These are phyloP conservation scores for Cystoderma amianthinum DNA, from an alignment of 768 basidiomycete genomes.

Conservation along the genomic window DNA sequence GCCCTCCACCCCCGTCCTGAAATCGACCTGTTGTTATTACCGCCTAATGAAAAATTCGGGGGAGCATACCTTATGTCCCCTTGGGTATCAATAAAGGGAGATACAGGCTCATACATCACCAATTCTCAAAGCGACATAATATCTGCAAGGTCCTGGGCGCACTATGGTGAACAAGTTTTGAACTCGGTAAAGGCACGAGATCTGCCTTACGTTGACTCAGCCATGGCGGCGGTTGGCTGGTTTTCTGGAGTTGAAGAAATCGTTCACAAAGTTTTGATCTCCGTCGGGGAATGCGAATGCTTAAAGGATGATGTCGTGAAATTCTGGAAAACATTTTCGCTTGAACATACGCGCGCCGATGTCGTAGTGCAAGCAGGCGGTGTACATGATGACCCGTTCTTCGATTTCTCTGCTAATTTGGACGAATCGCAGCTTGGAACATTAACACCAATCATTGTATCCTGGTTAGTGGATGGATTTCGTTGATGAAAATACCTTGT, in stretches of 20 bases:
- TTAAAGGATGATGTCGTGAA: conserved; percentile 22
- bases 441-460: conserved; percentile 15
- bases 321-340: conserved; percentile 9
- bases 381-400: conserved; percentile 27
- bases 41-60: conserved; percentile 10
- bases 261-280: conserved; percentile 24
- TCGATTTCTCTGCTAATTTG: conserved; percentile 18
- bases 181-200: conserved; percentile 10
- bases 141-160: conserved; percentile 6
- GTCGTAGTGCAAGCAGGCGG: conserved; percentile 23
- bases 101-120: conserved; percentile 11
- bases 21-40: conserved; percentile 18
- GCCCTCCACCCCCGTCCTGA: conserved; percentile 24
- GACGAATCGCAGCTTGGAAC: conserved; percentile 11
- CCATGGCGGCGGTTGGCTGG: conserved; percentile 22
- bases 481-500: too few relatives aligned
- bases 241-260: conserved; percentile 17
- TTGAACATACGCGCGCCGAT: conserved; percentile 7
- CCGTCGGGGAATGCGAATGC: conserved; percentile 25
- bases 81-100: conserved; percentile 21
- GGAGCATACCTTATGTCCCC: conserved; percentile 29
- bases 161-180: conserved; percentile 14
- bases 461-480: conserved; percentile 12
- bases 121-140: conserved; percentile 16
- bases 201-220: conserved; percentile 21